A percentile compares a stretch with the other conserved stretches of the same genome.
Evolutionary conservation across 352 stramenopile genomes (phyloP).

Genomic region (Phytopythium ostracodes): DNA sequence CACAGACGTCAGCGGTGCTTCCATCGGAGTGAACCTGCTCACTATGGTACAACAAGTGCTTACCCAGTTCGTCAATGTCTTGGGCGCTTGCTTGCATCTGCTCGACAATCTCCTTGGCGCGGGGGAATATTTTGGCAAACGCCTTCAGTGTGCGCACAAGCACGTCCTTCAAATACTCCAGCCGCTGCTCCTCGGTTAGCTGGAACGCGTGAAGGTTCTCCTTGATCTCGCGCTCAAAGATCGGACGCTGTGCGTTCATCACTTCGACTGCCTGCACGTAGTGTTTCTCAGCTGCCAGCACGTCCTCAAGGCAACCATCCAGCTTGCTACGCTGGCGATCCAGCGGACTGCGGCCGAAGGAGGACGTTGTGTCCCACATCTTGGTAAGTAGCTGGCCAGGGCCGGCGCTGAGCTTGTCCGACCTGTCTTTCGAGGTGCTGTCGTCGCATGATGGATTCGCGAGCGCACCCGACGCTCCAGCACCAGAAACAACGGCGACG

Average conservation of each 20-base stretch:
- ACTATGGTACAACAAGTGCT: constrained; percentile 15
- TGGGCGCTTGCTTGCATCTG: constrained; percentile 44
- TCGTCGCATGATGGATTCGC: constrained; percentile 18
- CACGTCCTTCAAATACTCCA: constrained; percentile 78
- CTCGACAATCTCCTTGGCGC: constrained; percentile 37
- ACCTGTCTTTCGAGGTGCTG: constrained; percentile 40
- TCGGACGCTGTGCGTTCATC: constrained; percentile 57
- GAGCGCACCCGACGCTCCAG: background rate
- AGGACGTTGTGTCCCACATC: constrained; percentile 76
- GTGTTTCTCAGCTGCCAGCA: constrained; percentile 60
- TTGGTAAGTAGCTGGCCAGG: constrained; percentile 71
- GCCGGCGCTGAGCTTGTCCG: constrained; percentile 53
- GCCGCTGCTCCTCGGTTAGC: constrained; percentile 77
- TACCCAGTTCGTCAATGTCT: constrained; percentile 69
- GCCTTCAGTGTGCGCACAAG: constrained; percentile 63
- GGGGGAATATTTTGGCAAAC: constrained; percentile 42
- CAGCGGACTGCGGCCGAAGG: constrained; percentile 56
- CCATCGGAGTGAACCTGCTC: no score
- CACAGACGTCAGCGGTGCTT: background rate
- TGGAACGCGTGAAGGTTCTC: constrained; percentile 80
- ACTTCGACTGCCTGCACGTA: constrained; percentile 68
- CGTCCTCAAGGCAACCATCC: constrained; percentile 55
- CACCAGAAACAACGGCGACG: background rate
- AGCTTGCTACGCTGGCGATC: constrained; percentile 66
- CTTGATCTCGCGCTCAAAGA: constrained; percentile 66